phyloP scores from a whole-genome alignment of 257 asterid species.

The Forsythia suspensa region DNA sequence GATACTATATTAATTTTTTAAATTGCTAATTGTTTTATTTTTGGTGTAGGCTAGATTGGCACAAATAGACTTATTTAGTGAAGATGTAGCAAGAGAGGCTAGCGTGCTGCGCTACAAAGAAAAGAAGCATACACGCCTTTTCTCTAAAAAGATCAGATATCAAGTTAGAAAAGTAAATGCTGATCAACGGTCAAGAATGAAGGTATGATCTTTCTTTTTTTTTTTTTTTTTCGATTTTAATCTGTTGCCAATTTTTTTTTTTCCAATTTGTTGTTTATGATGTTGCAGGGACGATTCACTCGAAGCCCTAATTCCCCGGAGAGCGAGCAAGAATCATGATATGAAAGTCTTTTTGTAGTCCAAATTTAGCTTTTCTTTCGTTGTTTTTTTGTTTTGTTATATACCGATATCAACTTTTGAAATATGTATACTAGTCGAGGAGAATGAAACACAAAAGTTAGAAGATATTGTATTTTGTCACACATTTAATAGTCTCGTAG shows the following conservation, averaged over 20 bases:
- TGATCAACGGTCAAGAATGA: conserved; percentile 81
- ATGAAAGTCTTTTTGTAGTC: conserved; percentile 14
- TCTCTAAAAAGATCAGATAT: conserved; percentile 76
- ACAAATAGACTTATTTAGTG: conserved; percentile 72
- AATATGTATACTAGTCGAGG: conserved; percentile 25
- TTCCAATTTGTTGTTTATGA: neutral
- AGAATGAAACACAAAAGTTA: conserved; percentile 18
- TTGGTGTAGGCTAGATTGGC: conserved; percentile 69
- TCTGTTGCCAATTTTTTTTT: no score
- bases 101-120: conserved; percentile 75
- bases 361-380: neutral
- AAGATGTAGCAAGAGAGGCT: conserved; percentile 69
- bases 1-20: neutral
- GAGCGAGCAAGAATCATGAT: conserved; percentile 32
- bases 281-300: conserved; percentile 72
- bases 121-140: conserved; percentile 65
- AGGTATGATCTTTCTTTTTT: conserved; percentile 34
- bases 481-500: neutral
- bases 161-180: conserved; percentile 88
- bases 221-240: neutral
- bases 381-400: neutral
- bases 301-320: conserved; percentile 55
- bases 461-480: neutral
- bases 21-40: neutral
- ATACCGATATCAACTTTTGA: neutral